Evolutionary conservation across 352 stramenopile species (phyloP).

Genomic region (Aphanomyces cochlioides): DNA sequence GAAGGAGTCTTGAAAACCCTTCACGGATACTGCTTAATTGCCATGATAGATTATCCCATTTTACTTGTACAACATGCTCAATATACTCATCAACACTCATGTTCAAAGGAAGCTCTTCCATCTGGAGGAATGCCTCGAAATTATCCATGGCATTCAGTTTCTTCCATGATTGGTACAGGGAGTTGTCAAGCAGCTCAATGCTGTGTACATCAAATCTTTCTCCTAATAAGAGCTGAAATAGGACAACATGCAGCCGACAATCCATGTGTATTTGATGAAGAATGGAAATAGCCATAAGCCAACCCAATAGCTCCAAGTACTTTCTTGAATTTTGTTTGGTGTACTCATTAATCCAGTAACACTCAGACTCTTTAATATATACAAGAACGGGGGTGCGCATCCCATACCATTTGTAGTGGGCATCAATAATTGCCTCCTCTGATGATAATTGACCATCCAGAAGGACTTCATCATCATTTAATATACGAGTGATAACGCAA

Average conservation of each 20-base stretch:
- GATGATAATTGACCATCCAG: not conserved
- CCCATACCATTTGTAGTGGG: not conserved
- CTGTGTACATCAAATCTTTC: not conserved
- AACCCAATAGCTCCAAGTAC: conserved; percentile 9
- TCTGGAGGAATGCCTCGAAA: conserved; percentile 12
- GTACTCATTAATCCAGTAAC: conserved; percentile 23
- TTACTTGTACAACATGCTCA: conserved; percentile 1
- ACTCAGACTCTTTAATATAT: conserved; percentile 24
- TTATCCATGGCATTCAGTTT: not conserved
- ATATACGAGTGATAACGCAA: not conserved
- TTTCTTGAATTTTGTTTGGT: not conserved
- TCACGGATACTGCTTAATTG: conserved; percentile 2
- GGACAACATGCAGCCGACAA: not conserved
- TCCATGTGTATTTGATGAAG: conserved; percentile 17
- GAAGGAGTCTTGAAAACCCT: conserved; percentile 11
- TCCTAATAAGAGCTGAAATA: conserved; percentile 13
- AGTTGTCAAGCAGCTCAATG: conserved; percentile 1
- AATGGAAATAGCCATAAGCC: conserved; percentile 19
- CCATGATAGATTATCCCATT: conserved; percentile 4
- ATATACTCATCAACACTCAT: conserved; percentile 20
- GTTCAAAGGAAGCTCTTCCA: conserved; percentile 12
- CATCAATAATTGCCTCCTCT: not conserved
- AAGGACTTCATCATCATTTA: not conserved
- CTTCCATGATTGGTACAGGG: not conserved
- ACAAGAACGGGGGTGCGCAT: not conserved